These are phyloP conservation scores for Cicer yamashitae DNA, from an alignment of 306 rosid genomes.

Conservation along the genomic window DNA sequence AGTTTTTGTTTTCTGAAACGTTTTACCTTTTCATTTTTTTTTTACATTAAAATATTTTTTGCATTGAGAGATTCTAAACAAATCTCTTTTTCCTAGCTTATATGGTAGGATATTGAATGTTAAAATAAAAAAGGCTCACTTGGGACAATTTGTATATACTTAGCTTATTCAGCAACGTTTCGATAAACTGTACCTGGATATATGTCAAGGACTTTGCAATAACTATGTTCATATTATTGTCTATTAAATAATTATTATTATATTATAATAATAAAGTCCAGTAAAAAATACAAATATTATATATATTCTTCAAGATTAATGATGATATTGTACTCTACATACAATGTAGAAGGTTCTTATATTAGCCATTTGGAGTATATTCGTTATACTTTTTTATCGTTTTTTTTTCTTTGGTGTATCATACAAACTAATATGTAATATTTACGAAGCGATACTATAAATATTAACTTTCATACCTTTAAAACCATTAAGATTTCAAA, in stretches of 20 bases:
- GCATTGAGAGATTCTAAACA: background rate
- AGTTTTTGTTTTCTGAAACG: background rate
- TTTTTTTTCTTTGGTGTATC: background rate
- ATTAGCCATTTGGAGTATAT: background rate
- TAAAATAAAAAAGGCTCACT: background rate
- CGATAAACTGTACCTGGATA: background rate
- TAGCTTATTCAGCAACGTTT: background rate
- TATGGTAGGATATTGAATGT: slow-evolving; percentile 23
- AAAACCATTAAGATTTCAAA: background rate
- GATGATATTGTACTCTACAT: too few relatives aligned
- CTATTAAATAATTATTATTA: too few relatives aligned
- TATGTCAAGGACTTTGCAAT: background rate
- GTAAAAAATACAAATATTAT: too few relatives aligned
- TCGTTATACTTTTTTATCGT: background rate
- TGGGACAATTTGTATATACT: background rate
- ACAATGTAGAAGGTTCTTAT: too few relatives aligned
- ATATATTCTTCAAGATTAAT: too few relatives aligned
- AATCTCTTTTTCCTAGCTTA: background rate
- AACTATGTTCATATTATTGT: background rate
- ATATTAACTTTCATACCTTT: background rate
- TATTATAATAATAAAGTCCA: too few relatives aligned
- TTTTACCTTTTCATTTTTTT: background rate
- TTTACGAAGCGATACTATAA: background rate
- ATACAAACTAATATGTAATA: background rate
- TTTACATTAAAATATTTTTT: slow-evolving; percentile 5